Evolutionary conservation across 805 yeast genomes (phyloP), one percentile per base, ranked within the genome.

Genomic region (Ogataea salicorniae): DNA sequence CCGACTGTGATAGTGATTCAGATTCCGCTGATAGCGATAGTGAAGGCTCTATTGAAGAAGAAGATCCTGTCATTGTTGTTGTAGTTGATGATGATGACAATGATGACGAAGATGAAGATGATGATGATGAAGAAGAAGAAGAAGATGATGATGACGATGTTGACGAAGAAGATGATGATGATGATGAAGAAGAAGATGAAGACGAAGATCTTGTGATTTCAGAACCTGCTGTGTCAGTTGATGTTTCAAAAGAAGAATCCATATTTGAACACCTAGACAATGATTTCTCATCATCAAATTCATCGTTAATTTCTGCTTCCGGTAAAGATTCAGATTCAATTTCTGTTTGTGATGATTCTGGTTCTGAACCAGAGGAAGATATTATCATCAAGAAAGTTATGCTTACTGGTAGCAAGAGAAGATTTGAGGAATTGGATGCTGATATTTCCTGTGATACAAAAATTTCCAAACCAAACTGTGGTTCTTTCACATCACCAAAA

Each of bases 291-390:
- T 26, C 31, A 8, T 26, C 31, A 26, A 26, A 26, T 36, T 17
- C 14, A 17, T 36, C 18, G 22, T 11, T 20, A 3, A 26, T 20
- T 14, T 17, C 29, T 37, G 5, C n/a, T 5, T 6, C 9, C 5
- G 29, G 22, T 22, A 18, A 18, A 5, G 40, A 22, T 22, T 37
- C 29, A 17, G 39, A 18, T 1, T 5, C 14, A 5, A 4, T 17
- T 36, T 16, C 18, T 36, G 39, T 7, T 36, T 22, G 29, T 17
- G 39, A 40, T 33, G 23, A 39, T 14, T 39, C 43, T 33, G 18
- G 15, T 18, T 51, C 54, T 31, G 57, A 47, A 2, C 54, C 54
- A 2, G 54, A 53, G 34, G 54, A 48, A 34, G 51, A 44, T 17
- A 26, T 33, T 5, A 16, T 33, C 11, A 34, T 9, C 31, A 41